phyloP scores from a whole-genome alignment of 2,329 filamentous ascomycete genomes.

The Fusarium robinianum region DNA sequence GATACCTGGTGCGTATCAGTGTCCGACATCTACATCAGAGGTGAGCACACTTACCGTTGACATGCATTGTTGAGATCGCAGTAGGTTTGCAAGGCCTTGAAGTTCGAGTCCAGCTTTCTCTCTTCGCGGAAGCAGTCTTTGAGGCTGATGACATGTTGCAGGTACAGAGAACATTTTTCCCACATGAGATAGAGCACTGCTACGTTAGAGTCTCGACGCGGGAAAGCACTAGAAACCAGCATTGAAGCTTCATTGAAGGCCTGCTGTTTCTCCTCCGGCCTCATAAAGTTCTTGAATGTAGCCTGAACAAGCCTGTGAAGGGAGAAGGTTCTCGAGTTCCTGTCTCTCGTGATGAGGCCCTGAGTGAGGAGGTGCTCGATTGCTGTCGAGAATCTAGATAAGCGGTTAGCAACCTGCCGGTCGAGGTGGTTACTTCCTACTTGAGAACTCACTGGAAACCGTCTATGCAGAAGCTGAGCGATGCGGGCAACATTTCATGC shows the following conservation, averaged over 20 bases:
- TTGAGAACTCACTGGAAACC: slow-evolving; percentile 1
- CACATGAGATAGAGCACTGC: slow-evolving; percentile 11
- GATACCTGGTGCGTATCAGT: neutral
- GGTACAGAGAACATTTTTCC: slow-evolving; percentile 4
- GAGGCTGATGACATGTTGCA: slow-evolving; percentile 10
- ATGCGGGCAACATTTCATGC: neutral
- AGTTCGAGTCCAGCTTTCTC: neutral
- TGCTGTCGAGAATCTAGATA: neutral
- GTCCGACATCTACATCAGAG: neutral
- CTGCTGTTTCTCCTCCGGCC: slow-evolving; percentile 3
- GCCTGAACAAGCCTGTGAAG: slow-evolving; percentile 7
- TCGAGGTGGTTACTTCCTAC: neutral
- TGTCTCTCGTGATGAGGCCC: slow-evolving; percentile 9
- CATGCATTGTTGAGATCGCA: neutral
- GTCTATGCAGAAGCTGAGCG: slow-evolving; percentile 6
- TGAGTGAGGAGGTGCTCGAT: slow-evolving; percentile 1
- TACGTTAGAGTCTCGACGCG: neutral
- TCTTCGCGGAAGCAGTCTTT: slow-evolving; percentile 3
- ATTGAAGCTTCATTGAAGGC: slow-evolving; percentile 4
- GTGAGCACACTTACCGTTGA: slow-evolving; percentile 2
- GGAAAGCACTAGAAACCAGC: slow-evolving; percentile 10
- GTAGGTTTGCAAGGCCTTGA: neutral
- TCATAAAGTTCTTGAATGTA: slow-evolving; percentile 8
- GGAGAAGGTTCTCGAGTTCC: slow-evolving; percentile 7
- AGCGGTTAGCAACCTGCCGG: neutral